phyloP scores from a whole-genome alignment of 2,329 filamentous ascomycete genomes.

The Sporothrix inflata region DNA sequence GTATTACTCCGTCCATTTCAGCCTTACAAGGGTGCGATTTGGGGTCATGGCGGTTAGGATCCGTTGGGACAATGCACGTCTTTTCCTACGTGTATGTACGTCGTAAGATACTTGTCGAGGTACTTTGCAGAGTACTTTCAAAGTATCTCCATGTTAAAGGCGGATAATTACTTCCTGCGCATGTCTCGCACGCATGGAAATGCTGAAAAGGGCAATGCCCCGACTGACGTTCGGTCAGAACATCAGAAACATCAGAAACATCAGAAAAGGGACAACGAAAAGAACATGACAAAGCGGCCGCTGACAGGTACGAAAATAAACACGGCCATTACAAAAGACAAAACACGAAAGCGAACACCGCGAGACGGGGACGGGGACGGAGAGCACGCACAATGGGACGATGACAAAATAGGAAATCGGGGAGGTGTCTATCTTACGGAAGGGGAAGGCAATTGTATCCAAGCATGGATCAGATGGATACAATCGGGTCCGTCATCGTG shows the following conservation, averaged over 20 bases:
- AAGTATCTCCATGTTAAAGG: neutral
- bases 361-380: neutral
- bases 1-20: neutral
- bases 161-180: neutral
- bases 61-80: neutral
- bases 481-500: no score
- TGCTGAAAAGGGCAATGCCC: neutral
- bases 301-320: conserved; percentile 7
- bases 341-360: neutral
- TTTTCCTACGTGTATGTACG: neutral
- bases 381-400: no score
- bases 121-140: neutral
- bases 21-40: conserved; percentile 15
- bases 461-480: no score
- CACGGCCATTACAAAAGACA: no score
- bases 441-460: no score
- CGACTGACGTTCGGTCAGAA: neutral
- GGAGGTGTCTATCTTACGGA: no score
- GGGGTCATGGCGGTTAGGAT: neutral
- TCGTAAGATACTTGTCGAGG: no score
- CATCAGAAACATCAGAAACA: no score
- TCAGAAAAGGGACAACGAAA: no score
- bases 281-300: neutral
- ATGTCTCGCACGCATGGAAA: neutral
- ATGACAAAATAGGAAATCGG: neutral